Evolutionary conservation across 2,329 filamentous ascomycete genomes (phyloP), one percentile per base, ranked within the genome.

Genomic region (Aspergillus sp.): DNA sequence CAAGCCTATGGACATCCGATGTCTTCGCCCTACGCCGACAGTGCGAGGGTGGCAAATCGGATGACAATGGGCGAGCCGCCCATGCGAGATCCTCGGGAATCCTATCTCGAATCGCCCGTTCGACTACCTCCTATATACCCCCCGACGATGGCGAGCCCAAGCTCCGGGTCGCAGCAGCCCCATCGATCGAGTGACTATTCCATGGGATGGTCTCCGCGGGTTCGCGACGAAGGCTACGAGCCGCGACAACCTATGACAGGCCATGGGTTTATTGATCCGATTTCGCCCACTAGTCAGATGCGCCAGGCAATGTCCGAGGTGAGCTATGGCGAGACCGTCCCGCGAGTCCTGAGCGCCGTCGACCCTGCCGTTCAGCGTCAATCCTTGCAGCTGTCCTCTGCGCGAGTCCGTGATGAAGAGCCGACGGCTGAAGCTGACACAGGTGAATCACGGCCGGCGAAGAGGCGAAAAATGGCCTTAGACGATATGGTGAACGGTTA

Each of bases 401-500:
- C 58, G 4, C 54, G 52, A 16, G 45, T 45, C 4, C 65, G 64
- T 14, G 36, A 63, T 11, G 67, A 67, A 2, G 64, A 60, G 16
- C 54, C 64, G 2, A 59, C 24, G 6, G 57, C 61, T 10, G 70
- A 69, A 16, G 47, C 60, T 1, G 67, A 72, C 31, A 45, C 46
- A 12, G 57, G 64, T 4, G 69, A 71, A 11, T 63, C 61, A 11
- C 62, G 71, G 47, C 75, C 74, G 5, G 46, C 72, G 12, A 77
- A 77, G 57, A 67, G 75, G 47, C 73, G 72, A 32, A 75, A 72
- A 52, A 77, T 77, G 75, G 74, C 75, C 14, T 56, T 77, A 56
- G 72, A 77, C 54, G 74, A 77, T 53, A 77, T 77, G 68, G 75
- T 77, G 18, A 77, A 77, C 52, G 75, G 70, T 47, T 77, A 10